A percentile compares a stretch with the other conserved stretches of the same genome.
These are phyloP conservation scores for Dispira parvispora DNA, from an alignment of 192 early-diverging fungal genomes.

Conservation along the genomic window DNA sequence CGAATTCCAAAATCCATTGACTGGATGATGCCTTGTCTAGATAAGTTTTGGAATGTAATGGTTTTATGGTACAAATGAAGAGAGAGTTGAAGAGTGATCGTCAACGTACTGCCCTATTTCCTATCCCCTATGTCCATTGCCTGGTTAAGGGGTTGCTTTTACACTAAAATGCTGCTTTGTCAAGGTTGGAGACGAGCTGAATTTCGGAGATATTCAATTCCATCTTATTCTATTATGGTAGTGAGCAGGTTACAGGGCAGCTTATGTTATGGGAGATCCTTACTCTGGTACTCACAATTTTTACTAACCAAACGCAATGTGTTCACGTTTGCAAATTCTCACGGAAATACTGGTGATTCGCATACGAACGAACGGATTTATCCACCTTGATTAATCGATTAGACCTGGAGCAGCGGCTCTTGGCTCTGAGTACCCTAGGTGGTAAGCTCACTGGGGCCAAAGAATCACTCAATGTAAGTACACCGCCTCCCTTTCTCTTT, in stretches of 20 bases:
- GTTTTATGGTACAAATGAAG: neutral
- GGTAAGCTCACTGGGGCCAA: neutral
- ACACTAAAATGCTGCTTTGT: too few species aligned
- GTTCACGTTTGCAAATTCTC: too few species aligned
- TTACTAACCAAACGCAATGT: neutral
- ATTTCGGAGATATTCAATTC: too few species aligned
- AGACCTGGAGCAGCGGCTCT: neutral
- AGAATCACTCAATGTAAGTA: neutral
- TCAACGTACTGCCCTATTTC: too few species aligned
- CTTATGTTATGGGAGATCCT: neutral
- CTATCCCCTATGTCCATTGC: too few species aligned
- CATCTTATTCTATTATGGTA: too few species aligned
- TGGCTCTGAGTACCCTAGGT: neutral
- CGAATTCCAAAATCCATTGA: neutral
- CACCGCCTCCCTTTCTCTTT: neutral
- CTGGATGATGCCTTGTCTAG: neutral
- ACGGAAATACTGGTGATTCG: neutral
- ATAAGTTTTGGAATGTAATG: neutral
- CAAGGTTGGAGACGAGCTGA: too few species aligned
- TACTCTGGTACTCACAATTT: neutral
- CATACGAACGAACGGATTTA: neutral
- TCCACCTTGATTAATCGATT: neutral
- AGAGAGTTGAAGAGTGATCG: too few species aligned
- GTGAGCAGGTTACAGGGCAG: too few species aligned
- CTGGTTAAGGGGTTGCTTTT: too few species aligned